Evolutionary conservation across 2,329 filamentous ascomycete genomes (phyloP).

Genomic region (Sclerotinia spermophila): DNA sequence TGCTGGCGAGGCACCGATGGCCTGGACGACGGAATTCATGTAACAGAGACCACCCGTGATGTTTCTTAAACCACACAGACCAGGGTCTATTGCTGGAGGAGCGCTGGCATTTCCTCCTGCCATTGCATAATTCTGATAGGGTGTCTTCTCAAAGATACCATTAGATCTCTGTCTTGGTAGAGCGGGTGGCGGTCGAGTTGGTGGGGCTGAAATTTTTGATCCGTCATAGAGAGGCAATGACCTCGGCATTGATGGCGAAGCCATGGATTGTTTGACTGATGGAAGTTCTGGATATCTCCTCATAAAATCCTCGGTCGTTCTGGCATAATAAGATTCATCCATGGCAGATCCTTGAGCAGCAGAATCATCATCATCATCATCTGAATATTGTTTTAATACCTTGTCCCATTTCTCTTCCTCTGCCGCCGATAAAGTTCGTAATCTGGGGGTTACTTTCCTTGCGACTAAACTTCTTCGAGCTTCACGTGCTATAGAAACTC

Average conservation of each 20-base stretch:
- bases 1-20: slow-evolving; percentile 68
- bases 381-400: slow-evolving; percentile 62
- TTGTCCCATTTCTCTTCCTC: slow-evolving; percentile 81
- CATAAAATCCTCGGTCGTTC: slow-evolving; percentile 78
- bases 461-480: slow-evolving; percentile 23
- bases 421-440: slow-evolving; percentile 70
- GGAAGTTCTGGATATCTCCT: slow-evolving; percentile 73
- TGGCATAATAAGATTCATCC: slow-evolving; percentile 54
- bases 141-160: slow-evolving; percentile 63
- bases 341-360: slow-evolving; percentile 44
- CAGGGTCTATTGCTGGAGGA: slow-evolving; percentile 32
- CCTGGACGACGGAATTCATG: slow-evolving; percentile 87
- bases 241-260: slow-evolving; percentile 27
- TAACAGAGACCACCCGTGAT: slow-evolving; percentile 77
- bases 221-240: slow-evolving; percentile 30
- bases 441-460: slow-evolving; percentile 45
- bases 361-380: slow-evolving; percentile 36
- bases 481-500: slow-evolving; percentile 47
- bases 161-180: slow-evolving; percentile 68
- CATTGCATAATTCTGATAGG: slow-evolving; percentile 25
- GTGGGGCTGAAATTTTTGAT: slow-evolving; percentile 37
- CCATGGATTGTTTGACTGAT: slow-evolving; percentile 59
- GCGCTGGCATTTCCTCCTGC: background rate
- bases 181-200: slow-evolving; percentile 48
- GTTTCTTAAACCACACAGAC: slow-evolving; percentile 74